phyloP scores from a whole-genome alignment of 345 rosid genomes.

The Capsella bursapastoris region DNA sequence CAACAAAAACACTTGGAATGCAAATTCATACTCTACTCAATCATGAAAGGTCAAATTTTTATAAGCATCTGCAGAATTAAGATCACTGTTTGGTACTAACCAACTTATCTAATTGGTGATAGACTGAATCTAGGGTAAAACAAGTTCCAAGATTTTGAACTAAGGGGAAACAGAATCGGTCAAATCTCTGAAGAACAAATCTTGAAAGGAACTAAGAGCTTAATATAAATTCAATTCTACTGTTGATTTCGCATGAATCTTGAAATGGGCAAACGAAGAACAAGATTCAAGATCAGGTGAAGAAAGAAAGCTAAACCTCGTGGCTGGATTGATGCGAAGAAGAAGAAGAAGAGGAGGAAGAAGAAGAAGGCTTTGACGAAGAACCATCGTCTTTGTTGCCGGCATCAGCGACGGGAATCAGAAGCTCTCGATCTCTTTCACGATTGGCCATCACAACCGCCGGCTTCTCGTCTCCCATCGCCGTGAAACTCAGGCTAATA shows the following conservation, averaged over 20 bases:
- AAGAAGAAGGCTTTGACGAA: slow-evolving; percentile 65
- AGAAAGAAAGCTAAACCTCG: slow-evolving; percentile 54
- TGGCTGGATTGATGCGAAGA: slow-evolving; percentile 79
- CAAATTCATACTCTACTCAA: slow-evolving; percentile 18
- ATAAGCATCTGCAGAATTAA: slow-evolving; percentile 3
- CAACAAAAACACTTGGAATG: slow-evolving; percentile 12
- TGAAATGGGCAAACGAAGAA: slow-evolving; percentile 8
- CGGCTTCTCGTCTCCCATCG: slow-evolving; percentile 89
- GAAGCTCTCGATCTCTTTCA: slow-evolving; percentile 89
- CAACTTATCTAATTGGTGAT: slow-evolving; percentile 7
- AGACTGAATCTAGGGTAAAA: slow-evolving; percentile 28
- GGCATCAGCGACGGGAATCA: slow-evolving; percentile 74
- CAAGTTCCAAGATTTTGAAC: slow-evolving; percentile 35
- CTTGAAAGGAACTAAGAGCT: slow-evolving; percentile 2
- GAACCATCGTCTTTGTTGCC: slow-evolving; percentile 44
- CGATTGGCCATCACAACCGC: slow-evolving; percentile 61
- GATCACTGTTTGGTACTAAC: neutral
- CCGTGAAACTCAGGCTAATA: neutral
- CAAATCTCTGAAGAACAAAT: neutral
- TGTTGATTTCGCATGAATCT: slow-evolving; percentile 15
- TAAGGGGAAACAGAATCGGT: slow-evolving; percentile 12
- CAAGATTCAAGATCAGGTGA: slow-evolving; percentile 22
- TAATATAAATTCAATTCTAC: slow-evolving; percentile 7
- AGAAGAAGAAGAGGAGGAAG: slow-evolving; percentile 61
- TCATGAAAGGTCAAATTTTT: neutral